A percentile compares a stretch with the other conserved stretches of the same genome.
These are phyloP conservation scores for Penicillium paxilli DNA, from an alignment of 495 filamentous ascomycete genomes.

Conservation along the genomic window DNA sequence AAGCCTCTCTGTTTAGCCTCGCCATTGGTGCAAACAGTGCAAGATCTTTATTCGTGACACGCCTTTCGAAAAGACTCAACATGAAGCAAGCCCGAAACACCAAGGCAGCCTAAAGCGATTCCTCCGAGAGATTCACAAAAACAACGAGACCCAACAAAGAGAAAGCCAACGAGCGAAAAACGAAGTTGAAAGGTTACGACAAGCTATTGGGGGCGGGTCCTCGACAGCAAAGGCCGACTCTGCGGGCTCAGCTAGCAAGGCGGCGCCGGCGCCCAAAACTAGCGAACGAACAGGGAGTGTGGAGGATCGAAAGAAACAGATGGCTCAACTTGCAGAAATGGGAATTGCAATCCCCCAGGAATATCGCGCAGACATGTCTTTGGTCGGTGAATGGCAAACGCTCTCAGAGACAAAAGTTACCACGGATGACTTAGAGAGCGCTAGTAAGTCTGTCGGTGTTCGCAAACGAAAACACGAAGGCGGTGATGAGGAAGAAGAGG, in stretches of 20 bases:
- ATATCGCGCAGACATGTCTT: constrained; percentile 73
- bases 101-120: constrained; percentile 88
- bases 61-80: constrained; percentile 81
- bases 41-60: constrained; percentile 89
- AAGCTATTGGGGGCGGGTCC: constrained; percentile 57
- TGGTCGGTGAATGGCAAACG: constrained; percentile 89
- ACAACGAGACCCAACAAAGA: constrained; percentile 72
- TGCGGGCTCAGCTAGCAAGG: constrained; percentile 24
- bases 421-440: constrained; percentile 42
- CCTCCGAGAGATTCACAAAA: constrained; percentile 80
- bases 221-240: constrained; percentile 21
- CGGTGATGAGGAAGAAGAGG: constrained; percentile 52
- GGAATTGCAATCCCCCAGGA: constrained; percentile 84
- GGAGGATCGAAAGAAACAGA: constrained; percentile 77
- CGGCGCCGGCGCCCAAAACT: constrained; percentile 21
- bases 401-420: constrained; percentile 55
- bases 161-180: constrained; percentile 79
- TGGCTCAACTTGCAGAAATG: constrained; percentile 83
- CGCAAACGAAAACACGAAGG: constrained; percentile 67
- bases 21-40: constrained; percentile 98
- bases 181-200: constrained; percentile 85
- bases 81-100: constrained; percentile 87
- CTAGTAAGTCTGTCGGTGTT: constrained; percentile 47
- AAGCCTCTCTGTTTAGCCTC: constrained; percentile 51
- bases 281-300: constrained; percentile 45